phyloP scores from a whole-genome alignment of 2,329 filamentous ascomycete species.

The Cryphonectria japonica region DNA sequence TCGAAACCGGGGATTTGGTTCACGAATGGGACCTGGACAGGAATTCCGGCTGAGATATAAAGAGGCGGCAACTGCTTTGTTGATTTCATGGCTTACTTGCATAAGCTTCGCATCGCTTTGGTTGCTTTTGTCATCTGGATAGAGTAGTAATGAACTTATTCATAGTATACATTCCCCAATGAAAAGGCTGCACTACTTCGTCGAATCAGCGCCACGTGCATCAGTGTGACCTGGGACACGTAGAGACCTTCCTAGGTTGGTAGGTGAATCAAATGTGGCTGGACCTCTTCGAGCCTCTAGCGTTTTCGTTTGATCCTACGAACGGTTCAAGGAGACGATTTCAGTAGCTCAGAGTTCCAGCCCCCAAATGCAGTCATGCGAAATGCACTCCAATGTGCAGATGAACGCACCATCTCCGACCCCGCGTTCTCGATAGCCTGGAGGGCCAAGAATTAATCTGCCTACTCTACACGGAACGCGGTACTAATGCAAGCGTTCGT shows the following conservation, averaged over 20 bases:
- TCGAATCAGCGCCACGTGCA: neutral
- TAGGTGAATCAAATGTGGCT: neutral
- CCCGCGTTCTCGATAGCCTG: neutral
- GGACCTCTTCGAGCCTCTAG: neutral
- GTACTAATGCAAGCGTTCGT: too few species aligned
- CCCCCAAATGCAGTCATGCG: neutral
- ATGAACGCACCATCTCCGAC: neutral
- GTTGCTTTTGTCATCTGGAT: too few species aligned
- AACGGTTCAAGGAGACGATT: neutral
- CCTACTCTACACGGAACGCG: neutral
- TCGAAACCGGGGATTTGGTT: constrained; percentile 29
- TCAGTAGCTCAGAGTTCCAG: neutral
- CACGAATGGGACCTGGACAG: constrained; percentile 29
- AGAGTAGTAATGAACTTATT: too few species aligned
- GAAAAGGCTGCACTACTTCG: neutral
- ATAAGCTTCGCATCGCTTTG: neutral
- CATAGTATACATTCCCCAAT: neutral
- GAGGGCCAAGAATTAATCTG: neutral
- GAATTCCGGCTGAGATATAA: constrained; percentile 11
- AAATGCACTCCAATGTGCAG: neutral
- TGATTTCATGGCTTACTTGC: neutral
- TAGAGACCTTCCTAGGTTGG: neutral
- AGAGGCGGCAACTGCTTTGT: neutral
- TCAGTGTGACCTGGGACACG: neutral
- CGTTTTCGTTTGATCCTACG: neutral